These are phyloP conservation scores for Ceratocystiopsis minuta DNA, from an alignment of 2,329 filamentous ascomycete genomes.

Conservation along the genomic window DNA sequence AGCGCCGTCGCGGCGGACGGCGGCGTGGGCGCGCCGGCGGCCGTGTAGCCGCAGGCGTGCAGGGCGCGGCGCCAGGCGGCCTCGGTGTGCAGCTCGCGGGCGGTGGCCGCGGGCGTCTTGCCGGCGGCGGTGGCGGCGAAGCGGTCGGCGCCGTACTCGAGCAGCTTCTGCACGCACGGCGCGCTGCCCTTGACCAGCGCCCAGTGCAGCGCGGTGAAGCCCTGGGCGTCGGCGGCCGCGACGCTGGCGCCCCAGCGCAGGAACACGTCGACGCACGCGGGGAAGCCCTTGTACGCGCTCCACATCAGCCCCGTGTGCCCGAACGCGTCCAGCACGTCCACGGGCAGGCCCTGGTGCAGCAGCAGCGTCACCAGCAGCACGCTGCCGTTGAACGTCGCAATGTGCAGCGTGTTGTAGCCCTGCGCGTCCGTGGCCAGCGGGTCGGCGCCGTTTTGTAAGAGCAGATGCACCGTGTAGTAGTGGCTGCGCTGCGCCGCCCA, in stretches of 20 bases:
- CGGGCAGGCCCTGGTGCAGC: constrained; percentile 85
- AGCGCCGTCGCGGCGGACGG: constrained; percentile 29
- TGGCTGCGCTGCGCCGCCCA: constrained; percentile 95
- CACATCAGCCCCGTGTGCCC: constrained; percentile 96
- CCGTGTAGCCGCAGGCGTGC: constrained; percentile 16
- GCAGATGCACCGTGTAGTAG: constrained; percentile 87
- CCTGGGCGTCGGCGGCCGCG: constrained; percentile 75
- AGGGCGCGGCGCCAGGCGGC: constrained; percentile 29
- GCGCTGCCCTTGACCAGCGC: constrained; percentile 84
- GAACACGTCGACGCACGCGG: constrained; percentile 79
- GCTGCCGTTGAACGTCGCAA: constrained; percentile 93
- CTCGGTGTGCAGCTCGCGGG: constrained; percentile 75
- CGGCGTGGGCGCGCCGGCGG: constrained; percentile 21
- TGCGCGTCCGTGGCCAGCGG: constrained; percentile 83
- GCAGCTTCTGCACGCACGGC: constrained; percentile 76
- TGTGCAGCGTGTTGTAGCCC: constrained; percentile 94
- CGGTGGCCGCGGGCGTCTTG: constrained; percentile 75
- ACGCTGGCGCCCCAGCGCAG: constrained; percentile 91
- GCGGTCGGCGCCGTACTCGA: constrained; percentile 89
- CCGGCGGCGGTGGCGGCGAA: constrained; percentile 79
- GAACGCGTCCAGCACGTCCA: constrained; percentile 76
- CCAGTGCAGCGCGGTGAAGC: constrained; percentile 92
- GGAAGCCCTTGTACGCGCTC: constrained; percentile 95
- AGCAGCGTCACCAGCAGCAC: constrained; percentile 76
- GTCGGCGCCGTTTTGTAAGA: constrained; percentile 82